Evolutionary conservation across 129 eudicot species (phyloP).

Genomic region (Escallonia rubra): DNA sequence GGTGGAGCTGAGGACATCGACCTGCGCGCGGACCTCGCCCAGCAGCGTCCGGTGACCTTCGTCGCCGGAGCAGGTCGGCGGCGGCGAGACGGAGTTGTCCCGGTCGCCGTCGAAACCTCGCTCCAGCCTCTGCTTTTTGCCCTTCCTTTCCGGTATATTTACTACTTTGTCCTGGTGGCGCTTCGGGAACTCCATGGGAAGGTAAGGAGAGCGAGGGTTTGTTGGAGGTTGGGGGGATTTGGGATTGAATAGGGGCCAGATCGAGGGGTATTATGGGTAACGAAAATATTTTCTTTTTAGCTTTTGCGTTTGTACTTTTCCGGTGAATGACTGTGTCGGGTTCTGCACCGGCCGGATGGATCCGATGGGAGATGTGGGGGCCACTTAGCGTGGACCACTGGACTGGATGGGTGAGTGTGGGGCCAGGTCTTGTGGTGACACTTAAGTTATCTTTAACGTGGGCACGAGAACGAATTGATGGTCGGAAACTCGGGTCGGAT

Average conservation of each 20-base stretch:
- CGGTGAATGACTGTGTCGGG: conserved; percentile 22
- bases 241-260: conserved; percentile 3
- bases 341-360: background rate
- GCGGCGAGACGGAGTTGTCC: conserved; percentile 13
- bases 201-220: background rate
- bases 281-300: background rate
- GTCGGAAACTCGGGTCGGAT: too few relatives aligned
- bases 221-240: background rate
- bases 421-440: background rate
- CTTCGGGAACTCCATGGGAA: conserved; percentile 39
- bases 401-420: background rate
- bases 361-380: background rate
- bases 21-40: conserved; percentile 39
- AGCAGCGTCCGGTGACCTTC: conserved; percentile 29
- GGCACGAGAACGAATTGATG: too few relatives aligned
- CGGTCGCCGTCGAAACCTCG: conserved; percentile 29
- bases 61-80: conserved; percentile 24
- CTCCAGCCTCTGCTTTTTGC: conserved; percentile 58
- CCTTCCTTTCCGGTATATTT: conserved; percentile 44
- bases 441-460: background rate
- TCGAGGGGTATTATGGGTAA: conserved; percentile 26
- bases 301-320: background rate
- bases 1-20: conserved; percentile 26
- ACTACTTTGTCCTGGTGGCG: conserved; percentile 36
- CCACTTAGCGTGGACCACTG: background rate